phyloP scores from a whole-genome alignment of 176 grass and related monocot species.

The Lolium multiflorum region DNA sequence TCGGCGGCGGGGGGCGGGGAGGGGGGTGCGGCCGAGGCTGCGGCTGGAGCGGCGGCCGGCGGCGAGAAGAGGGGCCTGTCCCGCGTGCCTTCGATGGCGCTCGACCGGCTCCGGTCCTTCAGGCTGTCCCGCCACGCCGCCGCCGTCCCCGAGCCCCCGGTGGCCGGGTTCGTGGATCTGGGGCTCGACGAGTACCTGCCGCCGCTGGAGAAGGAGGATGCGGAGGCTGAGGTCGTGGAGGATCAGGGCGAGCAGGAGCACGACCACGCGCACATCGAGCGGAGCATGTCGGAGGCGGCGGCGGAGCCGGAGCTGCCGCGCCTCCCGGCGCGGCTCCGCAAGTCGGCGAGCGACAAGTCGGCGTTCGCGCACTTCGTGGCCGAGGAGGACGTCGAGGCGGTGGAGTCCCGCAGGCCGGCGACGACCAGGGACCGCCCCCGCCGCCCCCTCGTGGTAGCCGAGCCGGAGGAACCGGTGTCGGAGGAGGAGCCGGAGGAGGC shows the following conservation, averaged over 20 bases:
- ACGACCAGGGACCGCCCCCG: constrained; percentile 33
- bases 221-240: neutral
- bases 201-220: neutral
- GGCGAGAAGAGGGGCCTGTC: constrained; percentile 9
- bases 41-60: neutral
- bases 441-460: neutral
- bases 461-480: neutral
- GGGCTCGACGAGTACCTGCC: neutral
- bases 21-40: neutral
- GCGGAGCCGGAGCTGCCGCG: constrained; percentile 35
- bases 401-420: constrained; percentile 35
- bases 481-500: neutral
- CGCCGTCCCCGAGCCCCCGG: constrained; percentile 21
- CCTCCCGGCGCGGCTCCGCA: constrained; percentile 60
- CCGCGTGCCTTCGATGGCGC: constrained; percentile 73
- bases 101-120: constrained; percentile 83
- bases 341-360: constrained; percentile 82
- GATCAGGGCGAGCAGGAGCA: neutral
- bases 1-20: constrained; percentile 9
- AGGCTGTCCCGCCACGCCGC: constrained; percentile 48
- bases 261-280: constrained; percentile 43
- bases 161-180: constrained; percentile 43
- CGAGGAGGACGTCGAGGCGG: constrained; percentile 27
- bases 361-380: constrained; percentile 73
- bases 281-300: constrained; percentile 67